These are phyloP conservation scores for Candida vaughaniae DNA, from an alignment of 805 yeast species.

Conservation along the genomic window DNA sequence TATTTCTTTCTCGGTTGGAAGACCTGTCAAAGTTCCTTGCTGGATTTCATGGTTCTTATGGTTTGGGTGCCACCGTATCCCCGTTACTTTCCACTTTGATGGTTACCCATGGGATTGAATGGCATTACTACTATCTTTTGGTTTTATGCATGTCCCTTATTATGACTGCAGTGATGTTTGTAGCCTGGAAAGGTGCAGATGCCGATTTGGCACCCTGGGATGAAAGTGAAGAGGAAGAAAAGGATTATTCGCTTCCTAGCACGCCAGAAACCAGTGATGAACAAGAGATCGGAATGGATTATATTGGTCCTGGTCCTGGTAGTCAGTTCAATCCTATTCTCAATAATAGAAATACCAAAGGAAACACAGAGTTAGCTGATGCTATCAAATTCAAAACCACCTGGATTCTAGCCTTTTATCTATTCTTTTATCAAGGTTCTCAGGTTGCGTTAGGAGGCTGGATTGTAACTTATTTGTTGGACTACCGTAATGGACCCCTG, in stretches of 20 bases:
- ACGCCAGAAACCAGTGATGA: not conserved
- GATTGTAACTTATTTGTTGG: slow-evolving; percentile 63
- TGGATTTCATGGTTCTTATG: slow-evolving; percentile 64
- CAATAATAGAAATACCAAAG: too few species aligned
- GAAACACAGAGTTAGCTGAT: slow-evolving; percentile 34
- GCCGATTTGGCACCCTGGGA: slow-evolving; percentile 27
- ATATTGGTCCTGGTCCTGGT: too few species aligned
- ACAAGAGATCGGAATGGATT: slow-evolving; percentile 27
- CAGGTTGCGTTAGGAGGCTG: slow-evolving; percentile 72
- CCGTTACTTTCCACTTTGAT: slow-evolving; percentile 65
- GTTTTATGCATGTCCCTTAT: slow-evolving; percentile 30
- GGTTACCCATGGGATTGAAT: slow-evolving; percentile 45
- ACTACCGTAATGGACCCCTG: slow-evolving; percentile 48
- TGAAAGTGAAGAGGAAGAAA: not conserved
- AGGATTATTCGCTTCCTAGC: too few species aligned
- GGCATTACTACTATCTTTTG: slow-evolving; percentile 58
- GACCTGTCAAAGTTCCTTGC: slow-evolving; percentile 60
- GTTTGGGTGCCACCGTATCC: slow-evolving; percentile 66
- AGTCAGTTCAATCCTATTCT: too few species aligned
- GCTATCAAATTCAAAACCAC: slow-evolving; percentile 35
- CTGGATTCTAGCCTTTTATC: slow-evolving; percentile 50
- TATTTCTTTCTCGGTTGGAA: slow-evolving; percentile 48
- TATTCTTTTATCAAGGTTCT: slow-evolving; percentile 65
- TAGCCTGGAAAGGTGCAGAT: slow-evolving; percentile 50
- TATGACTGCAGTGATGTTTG: slow-evolving; percentile 29